Conservation (phyloP, 2,329 filamentous ascomycete genomes). For the Penicillium fuscoglaucum region DNA sequence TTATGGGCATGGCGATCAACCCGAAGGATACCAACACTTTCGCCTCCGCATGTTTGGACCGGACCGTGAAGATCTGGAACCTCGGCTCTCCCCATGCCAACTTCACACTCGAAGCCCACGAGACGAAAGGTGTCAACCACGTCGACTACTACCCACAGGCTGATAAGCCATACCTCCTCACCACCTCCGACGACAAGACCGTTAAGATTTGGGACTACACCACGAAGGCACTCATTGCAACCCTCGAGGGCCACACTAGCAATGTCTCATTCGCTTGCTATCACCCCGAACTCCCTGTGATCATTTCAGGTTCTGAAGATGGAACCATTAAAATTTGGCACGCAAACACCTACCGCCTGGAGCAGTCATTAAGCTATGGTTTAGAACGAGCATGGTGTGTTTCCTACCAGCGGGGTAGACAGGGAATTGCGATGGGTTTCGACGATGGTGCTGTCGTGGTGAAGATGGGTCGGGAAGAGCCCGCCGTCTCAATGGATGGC, state of each 20-base stretch:
- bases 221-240: conserved; percentile 94
- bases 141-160: conserved; percentile 80
- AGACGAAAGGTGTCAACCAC: conserved; percentile 96
- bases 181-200: conserved; percentile 92
- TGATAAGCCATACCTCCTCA: conserved; percentile 82
- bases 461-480: conserved; percentile 95
- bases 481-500: conserved; percentile 93
- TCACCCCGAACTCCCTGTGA: conserved; percentile 93
- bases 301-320: conserved; percentile 97
- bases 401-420: conserved; percentile 89
- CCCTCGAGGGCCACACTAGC: conserved; percentile 92
- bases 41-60: conserved; percentile 90
- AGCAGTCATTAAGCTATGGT: conserved; percentile 94
- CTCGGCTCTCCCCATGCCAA: conserved; percentile 91
- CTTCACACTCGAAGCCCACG: conserved; percentile 94
- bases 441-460: conserved; percentile 97
- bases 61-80: conserved; percentile 98
- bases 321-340: conserved; percentile 98
- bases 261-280: conserved; percentile 99
- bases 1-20: conserved; percentile 96
- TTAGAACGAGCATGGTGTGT: conserved; percentile 98
- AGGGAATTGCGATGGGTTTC: conserved; percentile 92
- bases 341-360: conserved; percentile 92
- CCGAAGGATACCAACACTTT: conserved; percentile 95
- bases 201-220: conserved; percentile 99